These are phyloP conservation scores for Aureobasidium sp. DNA, from an alignment of 2,329 filamentous ascomycete species.

Conservation along the genomic window DNA sequence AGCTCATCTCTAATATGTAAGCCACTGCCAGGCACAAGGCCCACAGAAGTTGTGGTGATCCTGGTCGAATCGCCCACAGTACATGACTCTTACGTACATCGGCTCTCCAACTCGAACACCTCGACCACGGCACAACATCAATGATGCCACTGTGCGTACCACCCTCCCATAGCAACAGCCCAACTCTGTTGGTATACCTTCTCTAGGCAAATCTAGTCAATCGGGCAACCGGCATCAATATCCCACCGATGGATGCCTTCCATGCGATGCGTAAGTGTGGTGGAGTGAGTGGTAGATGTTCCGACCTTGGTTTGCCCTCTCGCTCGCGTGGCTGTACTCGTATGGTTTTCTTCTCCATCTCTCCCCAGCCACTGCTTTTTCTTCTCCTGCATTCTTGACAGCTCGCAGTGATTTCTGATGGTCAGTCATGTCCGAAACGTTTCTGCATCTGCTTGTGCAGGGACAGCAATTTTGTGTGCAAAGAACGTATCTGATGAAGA, in stretches of 20 bases:
- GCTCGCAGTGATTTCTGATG: background rate
- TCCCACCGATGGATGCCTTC: constrained; percentile 3
- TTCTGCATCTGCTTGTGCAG: background rate
- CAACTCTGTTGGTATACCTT: background rate
- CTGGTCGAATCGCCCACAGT: background rate
- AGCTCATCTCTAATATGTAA: background rate
- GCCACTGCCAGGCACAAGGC: background rate
- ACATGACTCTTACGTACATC: constrained; percentile 10
- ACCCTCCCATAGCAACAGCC: background rate
- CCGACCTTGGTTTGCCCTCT: background rate
- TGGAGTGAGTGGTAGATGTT: background rate
- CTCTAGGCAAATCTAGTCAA: background rate
- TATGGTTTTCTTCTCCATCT: background rate
- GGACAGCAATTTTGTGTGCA: background rate
- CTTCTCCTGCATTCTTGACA: background rate
- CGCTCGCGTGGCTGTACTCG: background rate
- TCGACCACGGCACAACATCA: background rate
- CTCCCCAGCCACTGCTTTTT: constrained; percentile 6
- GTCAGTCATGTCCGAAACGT: constrained; percentile 4
- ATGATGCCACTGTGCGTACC: constrained; percentile 2
- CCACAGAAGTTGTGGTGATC: background rate
- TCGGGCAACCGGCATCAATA: background rate
- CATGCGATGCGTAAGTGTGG: background rate
- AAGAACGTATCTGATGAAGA: background rate
- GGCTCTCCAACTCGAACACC: constrained; percentile 4